Evolutionary conservation across 164 flowering plant genomes (phyloP).

Genomic region (Sedum album): DNA sequence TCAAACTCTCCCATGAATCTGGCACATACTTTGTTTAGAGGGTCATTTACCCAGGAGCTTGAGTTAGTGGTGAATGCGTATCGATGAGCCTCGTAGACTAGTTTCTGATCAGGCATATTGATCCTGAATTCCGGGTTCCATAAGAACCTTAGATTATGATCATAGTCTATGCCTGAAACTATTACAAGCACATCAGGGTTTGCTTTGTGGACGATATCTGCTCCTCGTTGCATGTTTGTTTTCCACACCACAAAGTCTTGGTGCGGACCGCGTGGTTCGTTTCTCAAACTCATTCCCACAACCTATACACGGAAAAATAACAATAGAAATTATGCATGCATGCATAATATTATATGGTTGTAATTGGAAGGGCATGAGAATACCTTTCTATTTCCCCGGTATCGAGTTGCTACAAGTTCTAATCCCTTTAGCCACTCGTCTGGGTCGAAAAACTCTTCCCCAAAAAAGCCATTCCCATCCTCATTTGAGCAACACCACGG

Average conservation of each 20-base stretch:
- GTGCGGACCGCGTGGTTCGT: not conserved
- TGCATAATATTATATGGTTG: too few species aligned
- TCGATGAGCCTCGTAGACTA: conserved; percentile 42
- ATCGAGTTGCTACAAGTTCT: too few species aligned
- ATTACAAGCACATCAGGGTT: conserved; percentile 33
- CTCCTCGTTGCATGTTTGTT: conserved; percentile 5
- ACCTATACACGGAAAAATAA: too few species aligned
- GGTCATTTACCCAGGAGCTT: conserved; percentile 15
- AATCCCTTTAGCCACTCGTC: too few species aligned
- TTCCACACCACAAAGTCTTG: not conserved
- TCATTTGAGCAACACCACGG: too few species aligned
- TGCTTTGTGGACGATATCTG: conserved; percentile 16
- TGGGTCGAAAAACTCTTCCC: too few species aligned
- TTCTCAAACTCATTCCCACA: not conserved
- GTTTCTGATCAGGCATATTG: conserved; percentile 20
- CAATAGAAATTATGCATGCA: too few species aligned
- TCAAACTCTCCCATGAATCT: conserved; percentile 3
- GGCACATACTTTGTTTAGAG: conserved; percentile 12
- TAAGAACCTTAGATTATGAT: conserved; percentile 27
- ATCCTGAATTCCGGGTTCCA: conserved; percentile 9
- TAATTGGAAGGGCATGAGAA: too few species aligned
- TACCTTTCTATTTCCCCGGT: too few species aligned
- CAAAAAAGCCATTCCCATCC: too few species aligned
- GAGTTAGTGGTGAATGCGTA: conserved; percentile 23
- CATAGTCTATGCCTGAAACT: conserved; percentile 34